These are phyloP conservation scores for Pleurozium schreberi DNA, from an alignment of 225 moss, liverwort and hornwort genomes.

Conservation along the genomic window DNA sequence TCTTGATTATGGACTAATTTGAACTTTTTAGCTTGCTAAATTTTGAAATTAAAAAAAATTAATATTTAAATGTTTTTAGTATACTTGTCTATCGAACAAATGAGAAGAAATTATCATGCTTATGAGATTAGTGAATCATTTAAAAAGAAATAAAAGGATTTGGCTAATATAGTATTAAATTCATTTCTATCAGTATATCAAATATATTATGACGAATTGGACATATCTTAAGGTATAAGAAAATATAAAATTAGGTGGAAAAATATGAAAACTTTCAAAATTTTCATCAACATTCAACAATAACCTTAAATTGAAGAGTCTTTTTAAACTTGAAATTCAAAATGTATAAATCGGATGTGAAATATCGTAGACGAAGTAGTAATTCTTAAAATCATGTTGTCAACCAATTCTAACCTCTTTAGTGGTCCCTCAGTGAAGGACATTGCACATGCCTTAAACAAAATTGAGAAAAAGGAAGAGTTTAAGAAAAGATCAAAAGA, in stretches of 20 bases:
- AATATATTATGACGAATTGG: neutral
- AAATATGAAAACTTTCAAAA: neutral
- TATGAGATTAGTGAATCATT: neutral
- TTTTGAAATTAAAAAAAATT: neutral
- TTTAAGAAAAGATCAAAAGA: neutral
- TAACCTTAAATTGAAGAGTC: neutral
- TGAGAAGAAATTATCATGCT: neutral
- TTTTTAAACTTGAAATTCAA: no score
- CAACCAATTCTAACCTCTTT: neutral
- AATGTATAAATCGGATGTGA: neutral
- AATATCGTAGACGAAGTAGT: neutral
- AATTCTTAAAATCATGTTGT: neutral
- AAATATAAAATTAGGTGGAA: no score
- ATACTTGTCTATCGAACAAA: no score
- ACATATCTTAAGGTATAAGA: neutral
- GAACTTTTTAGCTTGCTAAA: neutral
- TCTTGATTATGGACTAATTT: neutral
- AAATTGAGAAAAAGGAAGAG: constrained; percentile 2
- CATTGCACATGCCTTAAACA: neutral
- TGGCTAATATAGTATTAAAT: neutral
- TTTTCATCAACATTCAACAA: neutral
- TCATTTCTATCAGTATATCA: no score
- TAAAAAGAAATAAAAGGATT: neutral
- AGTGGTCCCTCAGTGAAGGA: neutral
- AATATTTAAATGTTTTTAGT: neutral